Conservation (phyloP, 2,329 filamentous ascomycete species). For the Aulographum hederae region DNA sequence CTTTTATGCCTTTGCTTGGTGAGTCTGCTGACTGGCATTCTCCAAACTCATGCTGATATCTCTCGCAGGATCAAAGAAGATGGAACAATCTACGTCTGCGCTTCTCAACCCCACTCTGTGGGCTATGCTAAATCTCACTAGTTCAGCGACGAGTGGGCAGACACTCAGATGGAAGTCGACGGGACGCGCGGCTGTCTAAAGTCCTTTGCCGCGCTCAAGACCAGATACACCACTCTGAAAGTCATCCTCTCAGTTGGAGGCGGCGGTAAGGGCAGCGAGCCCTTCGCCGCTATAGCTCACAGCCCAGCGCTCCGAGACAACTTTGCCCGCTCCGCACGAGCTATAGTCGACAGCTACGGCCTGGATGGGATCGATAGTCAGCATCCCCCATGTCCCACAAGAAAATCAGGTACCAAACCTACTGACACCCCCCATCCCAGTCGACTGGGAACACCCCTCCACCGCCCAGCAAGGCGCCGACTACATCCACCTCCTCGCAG, state of each 20-base stretch:
- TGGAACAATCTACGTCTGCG: conserved; percentile 51
- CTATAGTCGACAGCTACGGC: conserved; percentile 50
- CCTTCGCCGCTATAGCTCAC: conserved; percentile 49
- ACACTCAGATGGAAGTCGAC: conserved; percentile 53
- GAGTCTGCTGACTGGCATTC: conserved; percentile 7
- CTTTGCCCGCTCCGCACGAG: conserved; percentile 50
- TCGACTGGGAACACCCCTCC: conserved; percentile 65
- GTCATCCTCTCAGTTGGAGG: conserved; percentile 67
- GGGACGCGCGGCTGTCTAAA: conserved; percentile 53
- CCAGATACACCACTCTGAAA: conserved; percentile 49
- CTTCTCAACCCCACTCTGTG: conserved; percentile 22
- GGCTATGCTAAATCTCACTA: conserved; percentile 17
- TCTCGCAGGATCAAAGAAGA: conserved; percentile 42
- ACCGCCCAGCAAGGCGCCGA: conserved; percentile 47
- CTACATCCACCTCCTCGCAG: conserved; percentile 50
- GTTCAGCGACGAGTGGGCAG: conserved; percentile 67
- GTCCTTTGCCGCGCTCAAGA: conserved; percentile 55
- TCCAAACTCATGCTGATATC: conserved; percentile 1
- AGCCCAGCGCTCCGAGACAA: conserved; percentile 42
- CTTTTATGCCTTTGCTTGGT: conserved; percentile 65
- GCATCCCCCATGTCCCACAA: conserved; percentile 12
- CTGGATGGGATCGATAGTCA: conserved; percentile 63
- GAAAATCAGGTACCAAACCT: not conserved
- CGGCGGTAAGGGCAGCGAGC: conserved; percentile 39
- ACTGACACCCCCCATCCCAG: conserved; percentile 24